These are phyloP conservation scores for Miscanthus lutarioriparius DNA, from an alignment of 176 grass and related monocot genomes.

Conservation along the genomic window DNA sequence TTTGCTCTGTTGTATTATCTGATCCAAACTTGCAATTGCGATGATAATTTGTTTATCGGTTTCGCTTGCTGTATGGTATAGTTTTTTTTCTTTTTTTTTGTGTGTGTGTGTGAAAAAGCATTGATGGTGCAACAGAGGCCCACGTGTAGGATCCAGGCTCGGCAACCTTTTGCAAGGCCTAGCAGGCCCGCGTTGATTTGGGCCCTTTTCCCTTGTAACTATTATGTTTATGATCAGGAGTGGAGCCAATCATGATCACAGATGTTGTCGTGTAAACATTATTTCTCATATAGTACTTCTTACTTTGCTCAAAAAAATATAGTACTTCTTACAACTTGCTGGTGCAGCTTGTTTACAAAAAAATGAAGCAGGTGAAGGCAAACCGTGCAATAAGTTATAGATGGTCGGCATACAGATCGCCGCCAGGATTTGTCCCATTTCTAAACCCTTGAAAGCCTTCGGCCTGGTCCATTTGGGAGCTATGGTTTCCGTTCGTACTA, in stretches of 20 bases:
- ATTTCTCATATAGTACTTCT: background rate
- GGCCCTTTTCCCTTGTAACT: background rate
- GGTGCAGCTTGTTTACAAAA: background rate
- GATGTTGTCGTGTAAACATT: background rate
- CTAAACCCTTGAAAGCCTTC: background rate
- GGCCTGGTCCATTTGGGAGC: background rate
- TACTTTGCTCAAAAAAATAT: no score
- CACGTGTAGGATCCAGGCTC: background rate
- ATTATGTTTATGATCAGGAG: no score
- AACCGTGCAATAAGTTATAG: background rate
- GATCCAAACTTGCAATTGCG: background rate
- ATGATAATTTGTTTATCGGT: background rate
- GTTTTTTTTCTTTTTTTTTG: background rate
- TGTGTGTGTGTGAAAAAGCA: no score
- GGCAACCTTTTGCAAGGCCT: background rate
- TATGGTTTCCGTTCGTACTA: background rate
- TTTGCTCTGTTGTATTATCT: slow-evolving; percentile 6
- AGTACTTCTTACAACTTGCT: background rate
- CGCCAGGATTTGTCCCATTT: background rate
- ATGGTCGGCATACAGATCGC: background rate
- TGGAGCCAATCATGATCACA: no score
- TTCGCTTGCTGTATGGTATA: background rate
- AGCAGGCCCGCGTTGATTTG: background rate
- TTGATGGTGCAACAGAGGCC: background rate
- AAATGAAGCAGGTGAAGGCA: slow-evolving; percentile 4